Base-by-base conservation (phyloP, 2,329 filamentous ascomycete species). In the Ophiostoma sp. region DNA sequence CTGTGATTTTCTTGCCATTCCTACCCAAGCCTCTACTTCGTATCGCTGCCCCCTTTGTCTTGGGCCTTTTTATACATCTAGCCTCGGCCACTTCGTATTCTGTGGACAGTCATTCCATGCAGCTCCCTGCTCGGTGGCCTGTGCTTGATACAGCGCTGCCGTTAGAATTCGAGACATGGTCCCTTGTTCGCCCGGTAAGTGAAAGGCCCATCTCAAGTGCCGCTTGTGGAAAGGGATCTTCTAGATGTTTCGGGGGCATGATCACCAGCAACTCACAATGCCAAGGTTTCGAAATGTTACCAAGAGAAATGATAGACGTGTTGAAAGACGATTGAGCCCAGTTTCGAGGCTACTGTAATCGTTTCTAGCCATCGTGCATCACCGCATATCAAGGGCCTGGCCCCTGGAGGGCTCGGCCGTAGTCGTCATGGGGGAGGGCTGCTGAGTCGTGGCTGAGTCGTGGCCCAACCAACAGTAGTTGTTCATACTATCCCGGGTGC, bases 71-170 rank as follows among this genome's bases (percentile, higher is more conserved):
- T 63, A 38, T 42, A 63, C 60, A 63, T 42, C 5, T 63, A 38
- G 27, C 16, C 7, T 63, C n/a, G 8, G 11, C 16, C 60, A 62
- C 58, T 62, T 63, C 60, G 60, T 63, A 63, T 63, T 42, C 60
- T 62, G 14, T 41, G 27, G 27, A 6, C 42, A 44, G 6, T 44
- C 55, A 60, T 60, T 12, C 55, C 55, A 55, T 60, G 27, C 55
- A 60, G 27, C 55, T 18, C 55, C 55, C 55, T 60, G 52, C 18
- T 27, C 58, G n/a, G 38, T 63, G 60, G 40, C 11, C 60, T 27
- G 60, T 63, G 60, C 36, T 62, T 60, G 55, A 60, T 38, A 60
- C 55, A 60, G 27, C 36, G 55, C 55, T 58, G 27, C 52, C 52
- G 55, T 60, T 60, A 60, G 14, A 60, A 60, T 14, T 27, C 55